Evolutionary conservation across 2,329 filamentous ascomycete genomes (phyloP).

Genomic region (Chrysoporthe deuterocubensis): DNA sequence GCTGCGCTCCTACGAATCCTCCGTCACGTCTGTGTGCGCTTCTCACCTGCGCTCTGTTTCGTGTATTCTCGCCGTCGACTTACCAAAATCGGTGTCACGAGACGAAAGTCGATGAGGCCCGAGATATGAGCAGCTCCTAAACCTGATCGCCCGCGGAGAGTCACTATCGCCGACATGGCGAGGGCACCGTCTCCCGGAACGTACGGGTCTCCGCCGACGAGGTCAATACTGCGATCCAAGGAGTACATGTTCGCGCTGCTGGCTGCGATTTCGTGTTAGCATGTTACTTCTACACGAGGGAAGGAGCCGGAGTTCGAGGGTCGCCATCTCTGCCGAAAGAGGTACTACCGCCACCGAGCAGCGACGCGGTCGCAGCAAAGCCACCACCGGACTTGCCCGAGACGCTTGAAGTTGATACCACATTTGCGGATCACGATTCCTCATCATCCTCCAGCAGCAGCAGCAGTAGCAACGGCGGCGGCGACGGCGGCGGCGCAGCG

Average conservation of each 20-base stretch:
- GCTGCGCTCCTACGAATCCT: background rate
- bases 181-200: background rate
- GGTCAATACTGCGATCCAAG: slow-evolving; percentile 22
- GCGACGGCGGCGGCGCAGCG: no score
- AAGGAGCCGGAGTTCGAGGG: background rate
- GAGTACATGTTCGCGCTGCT: slow-evolving; percentile 22
- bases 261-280: slow-evolving; percentile 15
- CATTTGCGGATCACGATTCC: background rate
- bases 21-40: background rate
- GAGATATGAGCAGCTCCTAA: background rate
- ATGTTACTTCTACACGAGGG: slow-evolving; percentile 15
- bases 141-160: background rate
- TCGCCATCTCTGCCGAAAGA: slow-evolving; percentile 5
- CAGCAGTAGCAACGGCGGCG: background rate
- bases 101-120: background rate
- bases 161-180: background rate
- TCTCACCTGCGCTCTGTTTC: background rate
- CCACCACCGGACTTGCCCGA: background rate
- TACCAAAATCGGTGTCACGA: background rate
- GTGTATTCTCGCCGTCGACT: background rate
- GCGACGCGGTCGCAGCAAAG: background rate
- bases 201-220: slow-evolving; percentile 14
- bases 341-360: background rate
- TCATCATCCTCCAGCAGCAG: background rate
- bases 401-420: background rate